Percentiles rank a stretch among this genome's conserved stretches.
phyloP scores from a whole-genome alignment of 1,139 yeast species.

The Blastobotrys buckinghamii region DNA sequence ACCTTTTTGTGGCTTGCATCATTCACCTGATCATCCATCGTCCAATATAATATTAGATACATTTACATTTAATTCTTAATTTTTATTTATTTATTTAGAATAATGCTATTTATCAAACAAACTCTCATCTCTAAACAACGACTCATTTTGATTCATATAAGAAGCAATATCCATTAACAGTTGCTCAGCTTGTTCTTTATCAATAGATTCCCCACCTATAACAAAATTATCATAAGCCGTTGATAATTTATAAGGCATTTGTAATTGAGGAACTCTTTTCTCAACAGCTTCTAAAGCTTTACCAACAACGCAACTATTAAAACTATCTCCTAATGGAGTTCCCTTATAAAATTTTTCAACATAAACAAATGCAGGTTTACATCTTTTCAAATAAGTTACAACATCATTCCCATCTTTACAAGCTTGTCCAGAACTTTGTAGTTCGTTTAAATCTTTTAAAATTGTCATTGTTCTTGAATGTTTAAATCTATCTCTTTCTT shows the following conservation, averaged over 20 bases:
- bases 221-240: constrained; percentile 2
- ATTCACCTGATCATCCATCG: too few relatives aligned
- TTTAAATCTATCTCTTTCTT: constrained; percentile 3
- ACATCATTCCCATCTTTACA: constrained; percentile 5
- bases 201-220: constrained; percentile 4
- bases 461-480: background rate
- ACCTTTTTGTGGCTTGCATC: too few relatives aligned
- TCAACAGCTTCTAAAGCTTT: constrained; percentile 5
- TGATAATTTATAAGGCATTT: constrained; percentile 8
- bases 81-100: background rate
- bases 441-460: constrained; percentile 1
- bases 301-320: constrained; percentile 5
- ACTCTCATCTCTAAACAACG: constrained; percentile 2
- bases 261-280: constrained; percentile 7
- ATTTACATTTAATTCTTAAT: too few relatives aligned
- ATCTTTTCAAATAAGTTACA: constrained; percentile 1
- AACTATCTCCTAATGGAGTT: constrained; percentile 7
- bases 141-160: constrained; percentile 7
- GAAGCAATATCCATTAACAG: constrained; percentile 1
- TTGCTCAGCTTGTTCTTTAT: constrained; percentile 1
- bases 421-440: background rate
- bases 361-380: constrained; percentile 7
- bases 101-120: too few relatives aligned
- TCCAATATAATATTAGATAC: background rate
- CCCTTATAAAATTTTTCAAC: constrained; percentile 2